Percentiles rank a stretch among this genome's conserved stretches.
phyloP scores from a whole-genome alignment of 2,329 filamentous ascomycete genomes.

The Alternaria infectoria region DNA sequence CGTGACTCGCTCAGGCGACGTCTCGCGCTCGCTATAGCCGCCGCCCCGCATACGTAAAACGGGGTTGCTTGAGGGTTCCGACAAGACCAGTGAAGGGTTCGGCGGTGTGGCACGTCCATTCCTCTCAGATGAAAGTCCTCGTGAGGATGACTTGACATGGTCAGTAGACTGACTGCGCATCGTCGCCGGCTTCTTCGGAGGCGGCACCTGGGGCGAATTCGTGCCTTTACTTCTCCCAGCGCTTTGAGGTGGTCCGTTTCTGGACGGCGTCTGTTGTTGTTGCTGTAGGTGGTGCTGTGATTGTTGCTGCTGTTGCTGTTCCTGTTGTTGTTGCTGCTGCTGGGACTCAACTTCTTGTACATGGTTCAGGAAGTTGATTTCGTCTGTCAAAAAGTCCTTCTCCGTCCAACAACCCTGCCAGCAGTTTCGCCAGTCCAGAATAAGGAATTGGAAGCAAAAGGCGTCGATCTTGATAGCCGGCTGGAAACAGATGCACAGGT shows the following conservation, averaged over 20 bases:
- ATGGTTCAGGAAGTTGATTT: slow-evolving; percentile 39
- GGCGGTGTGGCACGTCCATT: slow-evolving; percentile 43
- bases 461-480: slow-evolving; percentile 96
- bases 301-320: slow-evolving; percentile 1
- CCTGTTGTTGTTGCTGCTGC: slow-evolving; percentile 5
- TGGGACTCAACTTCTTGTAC: slow-evolving; percentile 24
- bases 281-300: slow-evolving; percentile 2
- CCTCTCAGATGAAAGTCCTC: slow-evolving; percentile 41
- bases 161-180: slow-evolving; percentile 41
- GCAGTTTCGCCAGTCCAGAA: slow-evolving; percentile 94
- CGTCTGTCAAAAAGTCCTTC: slow-evolving; percentile 64
- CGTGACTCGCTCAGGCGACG: slow-evolving; percentile 36
- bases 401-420: slow-evolving; percentile 97
- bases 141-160: slow-evolving; percentile 32
- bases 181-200: slow-evolving; percentile 33
- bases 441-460: slow-evolving; percentile 93
- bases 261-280: slow-evolving; percentile 26
- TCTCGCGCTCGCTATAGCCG: slow-evolving; percentile 31
- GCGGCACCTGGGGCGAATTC: slow-evolving; percentile 33
- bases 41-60: slow-evolving; percentile 23
- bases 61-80: slow-evolving; percentile 32
- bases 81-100: slow-evolving; percentile 26
- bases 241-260: slow-evolving; percentile 34
- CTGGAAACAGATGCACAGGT: slow-evolving; percentile 95
- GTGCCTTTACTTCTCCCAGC: slow-evolving; percentile 36